Evolutionary conservation across 2,329 filamentous ascomycete species (phyloP).

Genomic region (Chrysoporthe cubensis): DNA sequence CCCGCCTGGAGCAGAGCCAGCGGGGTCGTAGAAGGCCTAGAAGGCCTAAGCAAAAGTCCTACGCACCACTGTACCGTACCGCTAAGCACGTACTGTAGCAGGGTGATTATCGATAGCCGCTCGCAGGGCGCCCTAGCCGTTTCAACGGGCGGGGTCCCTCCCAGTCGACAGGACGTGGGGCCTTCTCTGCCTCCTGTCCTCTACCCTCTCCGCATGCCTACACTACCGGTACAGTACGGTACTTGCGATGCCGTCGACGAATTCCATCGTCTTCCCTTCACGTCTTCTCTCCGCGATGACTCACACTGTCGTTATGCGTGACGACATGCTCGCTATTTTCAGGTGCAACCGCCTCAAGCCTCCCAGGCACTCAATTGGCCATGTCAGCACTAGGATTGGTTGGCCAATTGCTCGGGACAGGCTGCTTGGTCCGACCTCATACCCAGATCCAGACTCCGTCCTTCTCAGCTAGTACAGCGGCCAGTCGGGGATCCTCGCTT

Average conservation of each 20-base stretch:
- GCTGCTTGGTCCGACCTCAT: not conserved
- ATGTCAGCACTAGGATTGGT: conserved; percentile 1
- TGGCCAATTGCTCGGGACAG: not conserved
- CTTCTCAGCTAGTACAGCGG: not conserved
- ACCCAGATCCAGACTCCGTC: not conserved
- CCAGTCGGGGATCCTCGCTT: too few species aligned
- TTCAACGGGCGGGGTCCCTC: too few species aligned
- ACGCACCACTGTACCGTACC: too few species aligned
- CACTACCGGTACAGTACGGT: too few species aligned
- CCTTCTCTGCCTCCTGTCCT: too few species aligned
- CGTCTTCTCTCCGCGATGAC: not conserved
- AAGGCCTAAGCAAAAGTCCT: not conserved
- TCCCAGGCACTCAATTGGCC: not conserved
- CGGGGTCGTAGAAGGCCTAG: not conserved
- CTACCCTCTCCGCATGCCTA: too few species aligned
- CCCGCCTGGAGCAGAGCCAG: not conserved
- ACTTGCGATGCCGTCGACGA: too few species aligned
- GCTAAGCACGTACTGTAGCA: too few species aligned
- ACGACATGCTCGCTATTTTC: not conserved
- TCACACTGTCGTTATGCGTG: not conserved
- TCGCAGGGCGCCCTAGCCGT: not conserved
- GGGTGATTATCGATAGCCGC: not conserved
- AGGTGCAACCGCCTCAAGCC: not conserved
- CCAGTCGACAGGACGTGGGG: too few species aligned
- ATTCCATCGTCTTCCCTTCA: not conserved